These are phyloP conservation scores for Ascochyta clinopodiicola DNA, from an alignment of 2,329 filamentous ascomycete species.

Conservation along the genomic window DNA sequence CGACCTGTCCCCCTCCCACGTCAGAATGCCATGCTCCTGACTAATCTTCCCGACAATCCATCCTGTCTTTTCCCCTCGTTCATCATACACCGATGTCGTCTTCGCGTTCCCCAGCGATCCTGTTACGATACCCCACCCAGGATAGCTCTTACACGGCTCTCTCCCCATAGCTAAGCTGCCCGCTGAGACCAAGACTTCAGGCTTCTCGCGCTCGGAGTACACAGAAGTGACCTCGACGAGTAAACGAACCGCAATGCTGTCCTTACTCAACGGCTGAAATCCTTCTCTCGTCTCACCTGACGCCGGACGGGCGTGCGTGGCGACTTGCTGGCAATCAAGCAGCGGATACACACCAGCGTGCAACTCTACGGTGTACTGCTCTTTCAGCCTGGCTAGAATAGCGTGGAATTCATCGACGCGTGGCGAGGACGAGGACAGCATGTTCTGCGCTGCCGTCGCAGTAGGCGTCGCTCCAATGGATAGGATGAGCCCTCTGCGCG, in stretches of 20 bases:
- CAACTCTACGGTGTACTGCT: constrained; percentile 62
- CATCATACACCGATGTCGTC: constrained; percentile 34
- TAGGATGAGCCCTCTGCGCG: constrained; percentile 56
- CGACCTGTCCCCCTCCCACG: constrained; percentile 58
- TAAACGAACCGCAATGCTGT: constrained; percentile 70
- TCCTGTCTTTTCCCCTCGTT: constrained; percentile 44
- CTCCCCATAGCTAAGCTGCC: constrained; percentile 74
- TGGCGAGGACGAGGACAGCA: constrained; percentile 51
- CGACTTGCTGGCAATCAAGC: constrained; percentile 80
- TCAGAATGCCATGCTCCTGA: constrained; percentile 79
- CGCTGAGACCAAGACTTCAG: constrained; percentile 72
- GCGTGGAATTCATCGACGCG: constrained; percentile 50
- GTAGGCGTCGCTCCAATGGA: constrained; percentile 82
- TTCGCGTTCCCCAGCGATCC: constrained; percentile 58
- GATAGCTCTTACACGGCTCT: constrained; percentile 74
- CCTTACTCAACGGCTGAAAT: constrained; percentile 53
- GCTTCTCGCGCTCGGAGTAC: constrained; percentile 58
- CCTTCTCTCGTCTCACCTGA: constrained; percentile 17
- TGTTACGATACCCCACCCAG: constrained; percentile 73
- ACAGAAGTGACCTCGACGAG: constrained; percentile 74
- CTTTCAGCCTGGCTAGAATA: constrained; percentile 48
- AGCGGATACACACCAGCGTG: constrained; percentile 80
- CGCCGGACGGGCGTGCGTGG: constrained; percentile 67
- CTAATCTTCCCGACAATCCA: constrained; percentile 76
- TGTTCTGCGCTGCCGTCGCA: constrained; percentile 69